Evolutionary conservation across 2,329 filamentous ascomycete genomes (phyloP).

Genomic region (Aspergillus pseudoglaucus): DNA sequence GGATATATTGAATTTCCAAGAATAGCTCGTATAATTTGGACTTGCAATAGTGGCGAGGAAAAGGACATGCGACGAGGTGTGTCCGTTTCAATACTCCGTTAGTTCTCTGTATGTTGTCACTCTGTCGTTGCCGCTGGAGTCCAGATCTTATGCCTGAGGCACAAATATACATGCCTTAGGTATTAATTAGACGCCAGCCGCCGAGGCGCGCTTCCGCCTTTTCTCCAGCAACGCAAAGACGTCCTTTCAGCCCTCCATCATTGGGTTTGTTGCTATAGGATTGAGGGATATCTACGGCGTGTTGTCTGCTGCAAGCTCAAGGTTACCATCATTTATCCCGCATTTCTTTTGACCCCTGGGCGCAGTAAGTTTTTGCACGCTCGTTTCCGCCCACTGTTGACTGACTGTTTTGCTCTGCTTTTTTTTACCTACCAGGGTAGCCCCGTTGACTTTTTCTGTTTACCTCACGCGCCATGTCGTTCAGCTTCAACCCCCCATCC

Average conservation of each 20-base stretch:
- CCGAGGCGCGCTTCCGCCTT: neutral
- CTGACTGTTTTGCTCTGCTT: constrained; percentile 7
- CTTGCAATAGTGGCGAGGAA: constrained; percentile 7
- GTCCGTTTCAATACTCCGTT: too few species aligned
- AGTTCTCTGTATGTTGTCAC: neutral
- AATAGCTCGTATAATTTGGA: constrained; percentile 18
- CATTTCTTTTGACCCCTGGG: constrained; percentile 8
- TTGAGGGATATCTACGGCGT: neutral
- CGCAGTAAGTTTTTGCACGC: constrained; percentile 17
- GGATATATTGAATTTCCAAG: constrained; percentile 9
- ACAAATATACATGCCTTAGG: constrained; percentile 14
- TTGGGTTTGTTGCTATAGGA: constrained; percentile 2
- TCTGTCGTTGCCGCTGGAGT: constrained; percentile 13
- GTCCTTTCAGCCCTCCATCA: constrained; percentile 4
- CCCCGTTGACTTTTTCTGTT: constrained; percentile 16
- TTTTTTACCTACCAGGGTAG: constrained; percentile 18
- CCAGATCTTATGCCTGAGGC: constrained; percentile 24
- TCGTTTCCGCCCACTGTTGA: constrained; percentile 5
- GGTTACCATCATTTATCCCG: constrained; percentile 2
- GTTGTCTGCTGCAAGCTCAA: neutral
- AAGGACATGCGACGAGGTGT: neutral
- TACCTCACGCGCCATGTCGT: constrained; percentile 24
- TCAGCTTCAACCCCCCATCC: constrained; percentile 33
- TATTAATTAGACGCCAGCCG: neutral
- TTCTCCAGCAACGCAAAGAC: neutral